Evolutionary conservation across 2,329 filamentous ascomycete species (phyloP), one percentile per base, ranked within the genome.

Genomic region (Emydomyces testavorans): DNA sequence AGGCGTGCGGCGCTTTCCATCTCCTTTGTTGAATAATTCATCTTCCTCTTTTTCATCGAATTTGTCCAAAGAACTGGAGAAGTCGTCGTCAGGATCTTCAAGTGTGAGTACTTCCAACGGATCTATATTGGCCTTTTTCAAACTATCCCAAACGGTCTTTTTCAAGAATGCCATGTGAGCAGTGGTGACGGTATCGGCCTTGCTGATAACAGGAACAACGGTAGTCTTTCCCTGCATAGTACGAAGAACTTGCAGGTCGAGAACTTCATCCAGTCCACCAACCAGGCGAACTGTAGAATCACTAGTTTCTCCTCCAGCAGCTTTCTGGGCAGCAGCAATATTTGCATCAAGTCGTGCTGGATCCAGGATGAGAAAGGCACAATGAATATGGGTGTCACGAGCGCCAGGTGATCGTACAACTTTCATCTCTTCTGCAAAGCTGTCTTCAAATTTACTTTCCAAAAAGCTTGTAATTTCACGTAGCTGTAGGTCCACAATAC

Each of bases 391-490:
- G 43, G 90, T 95, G 70, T 98, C 92, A 63, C 88, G 85, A 54
- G 86, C 84, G 48, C 89, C 90, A 21, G 92, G 90, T 46, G 89
- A 88, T 59, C 92, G 84, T 53, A 95, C 76, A 39, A 98, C 89
- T 72, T 95, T 96, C 77, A 94, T 94, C 71, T 98, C 92, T 68
- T 98, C 92, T 41, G 80, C 80, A 63, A 98, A 94, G 0, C 92
- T 96, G 61, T 98, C 92, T 65, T 98, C 90, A 58, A 98, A 98
- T 66, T 96, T 96, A 72, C 84, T 90, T 72, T 98, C 92, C 51
- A 98, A 73, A 69, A 98, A 98, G 6, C 83, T 77, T 28, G 84
- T 82, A 73, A 96, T 89, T 63, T 94, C 87, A 52, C 89, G 80
- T 55, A 98, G 73, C 67, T 98, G 92, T 55, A 96, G 77, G 64